Conservation (phyloP, 179 eudicot genomes). For the Spinacia oleracea region DNA sequence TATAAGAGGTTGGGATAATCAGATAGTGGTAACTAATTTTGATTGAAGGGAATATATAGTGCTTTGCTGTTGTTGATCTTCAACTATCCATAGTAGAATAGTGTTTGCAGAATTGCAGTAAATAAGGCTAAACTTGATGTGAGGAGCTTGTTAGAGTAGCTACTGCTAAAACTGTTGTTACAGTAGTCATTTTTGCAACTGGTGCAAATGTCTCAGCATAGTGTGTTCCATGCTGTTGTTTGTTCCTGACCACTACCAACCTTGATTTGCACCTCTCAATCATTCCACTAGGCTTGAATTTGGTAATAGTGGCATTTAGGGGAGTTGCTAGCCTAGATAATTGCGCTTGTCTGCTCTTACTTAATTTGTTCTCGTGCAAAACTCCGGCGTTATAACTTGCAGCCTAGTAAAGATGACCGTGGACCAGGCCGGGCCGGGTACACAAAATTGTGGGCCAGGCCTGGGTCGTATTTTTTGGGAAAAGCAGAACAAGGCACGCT, state of each 20-base stretch:
- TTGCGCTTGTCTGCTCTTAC: not conserved
- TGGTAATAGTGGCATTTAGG: not conserved
- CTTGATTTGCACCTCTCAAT: no score
- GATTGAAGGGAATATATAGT: not conserved
- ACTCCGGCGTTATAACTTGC: not conserved
- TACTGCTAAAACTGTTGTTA: no score
- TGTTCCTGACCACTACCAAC: no score
- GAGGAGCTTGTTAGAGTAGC: slow-evolving; percentile 4
- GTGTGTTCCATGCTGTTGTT: no score
- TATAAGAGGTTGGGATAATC: not conserved
- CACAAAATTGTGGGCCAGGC: no score
- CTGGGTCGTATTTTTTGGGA: no score
- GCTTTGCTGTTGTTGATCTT: not conserved
- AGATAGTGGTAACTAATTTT: not conserved
- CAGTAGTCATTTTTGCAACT: no score
- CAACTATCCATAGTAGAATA: not conserved
- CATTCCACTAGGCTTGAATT: no score
- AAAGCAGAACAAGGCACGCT: no score
- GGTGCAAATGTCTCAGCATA: no score
- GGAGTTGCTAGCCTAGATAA: not conserved
- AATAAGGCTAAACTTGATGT: not conserved
- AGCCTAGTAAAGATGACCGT: no score
- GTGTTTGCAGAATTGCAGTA: not conserved
- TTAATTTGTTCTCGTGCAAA: not conserved
- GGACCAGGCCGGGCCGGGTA: no score